Evolutionary conservation across 768 basidiomycete species (phyloP), one percentile per base, ranked within the genome.

Genomic region (Leccinum olivaceopallidum): DNA sequence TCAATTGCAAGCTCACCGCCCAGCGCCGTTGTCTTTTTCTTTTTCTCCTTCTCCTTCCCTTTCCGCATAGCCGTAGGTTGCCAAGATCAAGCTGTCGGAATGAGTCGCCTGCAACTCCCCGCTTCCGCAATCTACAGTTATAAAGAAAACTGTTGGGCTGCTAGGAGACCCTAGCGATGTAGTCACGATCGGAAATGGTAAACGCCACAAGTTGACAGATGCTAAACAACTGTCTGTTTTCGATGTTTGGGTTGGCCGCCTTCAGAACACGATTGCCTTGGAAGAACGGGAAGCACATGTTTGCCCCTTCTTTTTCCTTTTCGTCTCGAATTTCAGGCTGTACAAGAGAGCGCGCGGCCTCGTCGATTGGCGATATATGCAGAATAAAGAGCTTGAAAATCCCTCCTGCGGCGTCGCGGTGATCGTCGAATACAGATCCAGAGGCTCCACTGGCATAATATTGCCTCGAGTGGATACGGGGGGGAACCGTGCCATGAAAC

Each of bases 281-380:
- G 56, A 26, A 39, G 47, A 37, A 52, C 14, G 20, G 44, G 44
- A 47, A 20, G 13, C 44, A 3, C 20, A 37, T 12, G 10, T 12
- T 12, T 18, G 12, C 12, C 5, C 20, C 44, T 20, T 47, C 44
- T 20, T 20, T 10, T 42, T 16, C 39, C 39, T 10, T n/a, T 37
- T 34, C 18, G 9, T 18, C 49, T 14, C 4, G 44, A 36, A 34
- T 30, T 12, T 47, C 34, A 56, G n/a, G 12, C 20, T 47, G 44
- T 47, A 20, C 4, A 47, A 47, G 10, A 44, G 20, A 20, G 44
- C 12, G 20, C 44, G 6, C 20, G 20, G 18, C 9, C 32, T 6
- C 54, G 20, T 37, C 53, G 61, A 60, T 57, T 63, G 61, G 44
- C 50, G 59, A 22, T 56, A 65, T 50, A 47, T 47, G 44, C 12